phyloP scores from a whole-genome alignment of 352 stramenopile genomes.

The Phytophthora agathidicida region DNA sequence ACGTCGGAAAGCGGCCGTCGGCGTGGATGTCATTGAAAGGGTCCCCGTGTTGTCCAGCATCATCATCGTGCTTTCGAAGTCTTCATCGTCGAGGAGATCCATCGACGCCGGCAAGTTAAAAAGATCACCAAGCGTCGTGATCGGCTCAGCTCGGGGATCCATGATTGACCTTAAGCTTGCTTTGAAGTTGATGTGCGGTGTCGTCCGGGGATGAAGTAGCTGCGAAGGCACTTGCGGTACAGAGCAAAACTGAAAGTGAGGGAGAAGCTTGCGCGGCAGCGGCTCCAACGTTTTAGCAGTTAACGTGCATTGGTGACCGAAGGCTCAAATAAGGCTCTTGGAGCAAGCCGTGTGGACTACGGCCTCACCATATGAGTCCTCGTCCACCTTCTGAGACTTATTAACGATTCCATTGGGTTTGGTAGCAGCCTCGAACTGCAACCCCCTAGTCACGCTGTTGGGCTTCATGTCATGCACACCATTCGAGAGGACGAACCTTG shows the following conservation, averaged over 20 bases:
- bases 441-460: slow-evolving; percentile 1
- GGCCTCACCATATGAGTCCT: no score
- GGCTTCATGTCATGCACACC: slow-evolving; percentile 1
- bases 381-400: slow-evolving; percentile 11
- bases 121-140: slow-evolving; percentile 38
- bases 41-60: slow-evolving; percentile 47
- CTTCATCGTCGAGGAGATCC: slow-evolving; percentile 63
- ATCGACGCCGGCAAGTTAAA: slow-evolving; percentile 50
- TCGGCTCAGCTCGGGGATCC: slow-evolving; percentile 28
- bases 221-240: slow-evolving; percentile 28
- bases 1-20: slow-evolving; percentile 27
- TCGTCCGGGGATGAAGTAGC: not conserved
- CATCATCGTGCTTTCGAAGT: slow-evolving; percentile 74
- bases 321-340: not conserved
- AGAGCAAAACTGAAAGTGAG: slow-evolving; percentile 35
- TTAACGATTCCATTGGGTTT: not conserved
- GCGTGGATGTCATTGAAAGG: slow-evolving; percentile 14
- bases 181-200: not conserved
- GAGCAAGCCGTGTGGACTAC: no score
- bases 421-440: not conserved
- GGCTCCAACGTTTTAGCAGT: slow-evolving; percentile 1
- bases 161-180: slow-evolving; percentile 16
- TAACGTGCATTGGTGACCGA: not conserved
- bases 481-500: no score
- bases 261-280: slow-evolving; percentile 5